Base-by-base conservation (phyloP, 1,139 yeast species). In the Debaryomycetaceae sp. region DNA sequence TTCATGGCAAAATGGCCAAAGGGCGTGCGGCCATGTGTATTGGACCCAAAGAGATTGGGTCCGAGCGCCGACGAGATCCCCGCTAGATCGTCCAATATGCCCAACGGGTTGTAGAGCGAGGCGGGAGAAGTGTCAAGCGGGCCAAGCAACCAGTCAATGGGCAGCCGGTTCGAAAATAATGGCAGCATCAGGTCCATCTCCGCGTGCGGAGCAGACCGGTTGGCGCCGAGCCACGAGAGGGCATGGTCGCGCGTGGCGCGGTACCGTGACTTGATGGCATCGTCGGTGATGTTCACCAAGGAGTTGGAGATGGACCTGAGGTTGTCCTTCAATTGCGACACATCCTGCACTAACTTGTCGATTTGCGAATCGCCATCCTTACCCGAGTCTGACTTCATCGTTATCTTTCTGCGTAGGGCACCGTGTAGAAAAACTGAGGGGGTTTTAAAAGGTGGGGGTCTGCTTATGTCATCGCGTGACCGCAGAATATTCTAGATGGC, bases 1-100 rank as follows among this genome's bases (percentile, higher is more conserved):
- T 76, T 76, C 37, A 61, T 68, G 2, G 79, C 66, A 47, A 68
- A 66, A 32, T 64, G 50, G 0, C 81, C 82, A 37, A 48, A 63
- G 1, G 68, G 66, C 3, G 63, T 49, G 18, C 25, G 18, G 5
- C 16, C 27, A 15, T 16, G 19, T 7, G n/a, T 5, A 16, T 18
- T 10, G 6, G 6, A 10, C 8, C 20, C 20, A 18, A 18, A 18
- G 6, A 18, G 8, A 7, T 6, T 7, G 8, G 10, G 20, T 6
- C 20, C 20, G 10, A 18, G 6, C 6, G 8, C 20, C 10, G 10
- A 18, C 6, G 20, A 18, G 20, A 18, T 6, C 8, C 10, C 10
- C 6, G 20, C 20, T 10, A 18, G 10, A 18, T 18, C 23, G 13
- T 15, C 23, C 29, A 14, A 15, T 7, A 13, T 6, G 7, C 14